Percentiles rank a stretch among this genome's conserved stretches.
These are phyloP conservation scores for Tetracladium marchalianum DNA, from an alignment of 495 filamentous ascomycete species.

Conservation along the genomic window DNA sequence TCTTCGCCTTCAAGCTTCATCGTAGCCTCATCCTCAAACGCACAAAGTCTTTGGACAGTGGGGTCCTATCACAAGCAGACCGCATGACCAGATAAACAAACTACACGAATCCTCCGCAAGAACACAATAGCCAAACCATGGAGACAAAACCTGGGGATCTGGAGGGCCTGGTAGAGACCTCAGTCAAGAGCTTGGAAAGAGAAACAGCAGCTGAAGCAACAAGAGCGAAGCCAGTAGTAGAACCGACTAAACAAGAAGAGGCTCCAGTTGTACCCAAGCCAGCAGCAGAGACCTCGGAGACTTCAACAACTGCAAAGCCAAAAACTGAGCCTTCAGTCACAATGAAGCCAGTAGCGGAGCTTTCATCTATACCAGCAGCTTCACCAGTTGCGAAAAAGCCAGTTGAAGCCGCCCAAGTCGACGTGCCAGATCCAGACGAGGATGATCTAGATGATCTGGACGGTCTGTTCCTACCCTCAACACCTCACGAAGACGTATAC, in stretches of 20 bases:
- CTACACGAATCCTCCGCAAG: neutral
- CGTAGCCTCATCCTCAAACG: no score
- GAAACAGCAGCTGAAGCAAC: conserved; percentile 4
- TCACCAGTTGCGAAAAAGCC: conserved; percentile 2
- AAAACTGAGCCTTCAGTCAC: neutral
- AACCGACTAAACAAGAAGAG: no score
- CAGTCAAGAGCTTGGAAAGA: conserved; percentile 7
- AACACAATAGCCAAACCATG: conserved; percentile 9
- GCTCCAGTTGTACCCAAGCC: no score
- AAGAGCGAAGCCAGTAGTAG: neutral
- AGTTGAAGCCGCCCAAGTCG: neutral
- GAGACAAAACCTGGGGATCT: conserved; percentile 16
- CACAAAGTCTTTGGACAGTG: no score
- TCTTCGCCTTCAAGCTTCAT: no score
- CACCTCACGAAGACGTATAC: neutral
- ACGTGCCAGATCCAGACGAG: conserved; percentile 63
- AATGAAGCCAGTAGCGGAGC: neutral
- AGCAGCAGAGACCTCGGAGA: no score
- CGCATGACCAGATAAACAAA: neutral
- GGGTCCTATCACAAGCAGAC: no score
- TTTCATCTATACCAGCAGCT: neutral
- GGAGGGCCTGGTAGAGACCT: conserved; percentile 5
- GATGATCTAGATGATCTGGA: conserved; percentile 90
- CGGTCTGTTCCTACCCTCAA: conserved; percentile 37
- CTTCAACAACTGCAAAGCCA: no score